phyloP scores from a whole-genome alignment of 2,329 filamentous ascomycete genomes.

The Cercospora beticola region DNA sequence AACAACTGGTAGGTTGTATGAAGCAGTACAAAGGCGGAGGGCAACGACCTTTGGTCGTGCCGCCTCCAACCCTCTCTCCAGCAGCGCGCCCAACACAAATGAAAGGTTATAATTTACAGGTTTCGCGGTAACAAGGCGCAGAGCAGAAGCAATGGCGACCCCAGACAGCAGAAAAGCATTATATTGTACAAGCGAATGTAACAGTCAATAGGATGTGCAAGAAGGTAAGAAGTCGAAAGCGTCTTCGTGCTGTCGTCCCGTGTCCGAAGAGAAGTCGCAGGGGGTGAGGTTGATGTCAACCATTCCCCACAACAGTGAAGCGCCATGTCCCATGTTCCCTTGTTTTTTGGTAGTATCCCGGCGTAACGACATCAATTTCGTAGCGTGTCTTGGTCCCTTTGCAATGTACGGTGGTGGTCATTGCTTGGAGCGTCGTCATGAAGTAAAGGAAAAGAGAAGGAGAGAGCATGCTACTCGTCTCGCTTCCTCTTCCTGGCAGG shows the following conservation, averaged over 20 bases:
- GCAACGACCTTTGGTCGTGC: background rate
- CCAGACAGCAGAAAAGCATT: slow-evolving; percentile 6
- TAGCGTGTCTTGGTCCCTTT: slow-evolving; percentile 11
- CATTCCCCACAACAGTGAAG: slow-evolving; percentile 2
- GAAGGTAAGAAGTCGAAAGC: slow-evolving; percentile 7
- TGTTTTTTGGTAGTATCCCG: slow-evolving; percentile 15
- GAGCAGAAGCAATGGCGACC: background rate
- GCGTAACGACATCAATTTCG: slow-evolving; percentile 20
- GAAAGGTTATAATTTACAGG: background rate
- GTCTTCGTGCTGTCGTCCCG: slow-evolving; percentile 12
- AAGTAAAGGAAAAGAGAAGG: slow-evolving; percentile 5
- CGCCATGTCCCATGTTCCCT: slow-evolving; percentile 13
- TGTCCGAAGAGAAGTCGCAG: slow-evolving; percentile 4
- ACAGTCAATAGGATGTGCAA: slow-evolving; percentile 13
- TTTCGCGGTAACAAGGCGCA: background rate
- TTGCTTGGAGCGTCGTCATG: slow-evolving; percentile 12
- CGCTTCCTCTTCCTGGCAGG: slow-evolving; percentile 46
- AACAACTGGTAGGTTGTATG: background rate
- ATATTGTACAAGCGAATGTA: slow-evolving; percentile 11
- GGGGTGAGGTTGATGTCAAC: background rate
- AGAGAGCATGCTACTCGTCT: slow-evolving; percentile 38
- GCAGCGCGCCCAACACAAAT: background rate
- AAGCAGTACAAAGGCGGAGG: background rate
- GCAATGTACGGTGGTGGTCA: slow-evolving; percentile 12
- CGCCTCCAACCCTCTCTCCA: background rate